These are phyloP conservation scores for Echeveria elegans DNA, from an alignment of 164 flowering plant species.

Conservation along the genomic window DNA sequence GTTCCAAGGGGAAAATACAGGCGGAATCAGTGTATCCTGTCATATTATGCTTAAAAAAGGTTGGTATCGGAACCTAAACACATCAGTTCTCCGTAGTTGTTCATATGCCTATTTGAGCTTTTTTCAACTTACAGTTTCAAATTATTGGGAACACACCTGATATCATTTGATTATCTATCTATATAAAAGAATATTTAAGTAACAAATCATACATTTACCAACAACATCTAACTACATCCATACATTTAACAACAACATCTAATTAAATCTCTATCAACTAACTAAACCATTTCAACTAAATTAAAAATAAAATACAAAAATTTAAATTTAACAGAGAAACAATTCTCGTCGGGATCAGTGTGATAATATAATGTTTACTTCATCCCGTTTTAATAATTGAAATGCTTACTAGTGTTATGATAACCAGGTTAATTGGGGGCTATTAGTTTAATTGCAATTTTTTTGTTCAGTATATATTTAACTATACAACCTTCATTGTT, in stretches of 20 bases:
- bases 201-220: not conserved
- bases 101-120: not conserved
- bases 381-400: too few species aligned
- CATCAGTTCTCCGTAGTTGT: not conserved
- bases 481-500: too few species aligned
- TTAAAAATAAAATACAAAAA: too few species aligned
- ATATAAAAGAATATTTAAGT: too few species aligned
- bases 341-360: too few species aligned
- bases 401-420: too few species aligned
- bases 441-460: not conserved
- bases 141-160: not conserved
- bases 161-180: not conserved
- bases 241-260: too few species aligned
- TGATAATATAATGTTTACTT: too few species aligned
- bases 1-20: conserved; percentile 24
- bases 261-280: too few species aligned
- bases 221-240: not conserved
- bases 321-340: too few species aligned
- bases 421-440: not conserved
- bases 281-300: too few species aligned
- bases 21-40: conserved; percentile 38
- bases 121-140: not conserved
- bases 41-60: conserved; percentile 59
- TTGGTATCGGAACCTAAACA: conserved; percentile 16
- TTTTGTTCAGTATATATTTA: not conserved